Evolutionary conservation across 2,329 filamentous ascomycete genomes (phyloP), one percentile per base, ranked within the genome.

Genomic region (Aspergillus proliferans): DNA sequence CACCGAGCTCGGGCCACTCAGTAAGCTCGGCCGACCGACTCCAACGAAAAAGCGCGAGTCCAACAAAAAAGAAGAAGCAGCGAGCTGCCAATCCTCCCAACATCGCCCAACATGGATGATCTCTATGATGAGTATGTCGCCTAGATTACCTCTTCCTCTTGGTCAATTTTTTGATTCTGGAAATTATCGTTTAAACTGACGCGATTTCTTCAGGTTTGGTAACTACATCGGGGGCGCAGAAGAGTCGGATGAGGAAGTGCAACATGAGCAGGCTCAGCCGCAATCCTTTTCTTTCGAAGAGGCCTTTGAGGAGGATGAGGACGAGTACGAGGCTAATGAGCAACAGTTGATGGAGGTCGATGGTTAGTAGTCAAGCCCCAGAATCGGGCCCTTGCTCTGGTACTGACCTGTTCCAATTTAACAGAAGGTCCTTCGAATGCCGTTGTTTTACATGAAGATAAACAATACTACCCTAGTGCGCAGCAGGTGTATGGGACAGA

Each of bases 391-490:
- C 3, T 36, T 36, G 34, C 34, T n/a, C 43, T 22, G 21, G 52
- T 47, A 48, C 66, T 70, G 50, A 70, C 51, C 45, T 46, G 49
- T 53, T 81, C 47, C 26, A 10, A 12, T 12, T 30, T 4, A 30
- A 83, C 89, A 68, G 86, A 91, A 44, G 90, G 87, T 12, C 88
- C 92, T 3, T 96, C 91, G 4, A 98, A 97, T 69, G 92, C 93
- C 46, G 90, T 98, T n/a, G 81, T 98, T 50, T 81, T 98, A 42
- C 93, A 98, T 73, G 93, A 98, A 77, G 93, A 98, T 74, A 98
- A 98, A 71, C 93, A 97, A 68, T 98, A 98, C 71, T 98, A 98
- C 67, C 93, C 93, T 26, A 95, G 91, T n/a, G 93, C 93, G 49
- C 85, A 92, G 65, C 93, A 98, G 70, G 85, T 95, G 39, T 98